phyloP scores from a whole-genome alignment of 495 filamentous ascomycete species.

The Friedmanniomyces endolithicus region DNA sequence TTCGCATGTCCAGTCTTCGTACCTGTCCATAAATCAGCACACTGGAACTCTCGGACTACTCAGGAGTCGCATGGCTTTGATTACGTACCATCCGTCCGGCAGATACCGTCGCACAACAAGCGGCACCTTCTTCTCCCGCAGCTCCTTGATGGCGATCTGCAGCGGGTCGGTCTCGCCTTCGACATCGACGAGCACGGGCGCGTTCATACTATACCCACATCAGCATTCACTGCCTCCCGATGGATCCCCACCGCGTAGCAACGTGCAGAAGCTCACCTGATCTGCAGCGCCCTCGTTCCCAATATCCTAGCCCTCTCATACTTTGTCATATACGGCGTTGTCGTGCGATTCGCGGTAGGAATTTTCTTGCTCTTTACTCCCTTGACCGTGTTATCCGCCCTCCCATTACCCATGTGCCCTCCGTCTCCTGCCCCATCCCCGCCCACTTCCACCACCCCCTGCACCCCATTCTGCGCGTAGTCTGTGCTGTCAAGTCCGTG shows the following conservation, averaged over 20 bases:
- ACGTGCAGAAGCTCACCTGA: slow-evolving; percentile 55
- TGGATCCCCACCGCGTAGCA: neutral
- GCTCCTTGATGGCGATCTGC: slow-evolving; percentile 92
- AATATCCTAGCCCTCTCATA: slow-evolving; percentile 91
- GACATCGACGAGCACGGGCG: slow-evolving; percentile 87
- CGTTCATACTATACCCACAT: slow-evolving; percentile 64
- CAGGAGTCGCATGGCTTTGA: neutral
- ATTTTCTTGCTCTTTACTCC: slow-evolving; percentile 80
- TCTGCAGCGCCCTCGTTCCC: slow-evolving; percentile 86
- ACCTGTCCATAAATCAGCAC: slow-evolving; percentile 40
- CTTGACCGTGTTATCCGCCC: slow-evolving; percentile 34
- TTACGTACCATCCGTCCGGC: slow-evolving; percentile 77
- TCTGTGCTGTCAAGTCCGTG: slow-evolving; percentile 42
- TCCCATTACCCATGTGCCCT: slow-evolving; percentile 25
- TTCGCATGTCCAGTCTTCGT: slow-evolving; percentile 98
- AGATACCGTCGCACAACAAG: slow-evolving; percentile 87
- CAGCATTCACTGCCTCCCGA: neutral
- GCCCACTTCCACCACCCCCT: slow-evolving; percentile 52
- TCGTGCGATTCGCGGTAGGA: slow-evolving; percentile 72
- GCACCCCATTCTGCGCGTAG: slow-evolving; percentile 38
- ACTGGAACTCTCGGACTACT: neutral
- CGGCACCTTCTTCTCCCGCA: slow-evolving; percentile 96
- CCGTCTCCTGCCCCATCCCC: slow-evolving; percentile 67
- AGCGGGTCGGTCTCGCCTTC: slow-evolving; percentile 97
- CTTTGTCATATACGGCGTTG: slow-evolving; percentile 98